Base-by-base conservation (phyloP, 2,329 filamentous ascomycete species). In the Phaeosphaeria sp. region DNA sequence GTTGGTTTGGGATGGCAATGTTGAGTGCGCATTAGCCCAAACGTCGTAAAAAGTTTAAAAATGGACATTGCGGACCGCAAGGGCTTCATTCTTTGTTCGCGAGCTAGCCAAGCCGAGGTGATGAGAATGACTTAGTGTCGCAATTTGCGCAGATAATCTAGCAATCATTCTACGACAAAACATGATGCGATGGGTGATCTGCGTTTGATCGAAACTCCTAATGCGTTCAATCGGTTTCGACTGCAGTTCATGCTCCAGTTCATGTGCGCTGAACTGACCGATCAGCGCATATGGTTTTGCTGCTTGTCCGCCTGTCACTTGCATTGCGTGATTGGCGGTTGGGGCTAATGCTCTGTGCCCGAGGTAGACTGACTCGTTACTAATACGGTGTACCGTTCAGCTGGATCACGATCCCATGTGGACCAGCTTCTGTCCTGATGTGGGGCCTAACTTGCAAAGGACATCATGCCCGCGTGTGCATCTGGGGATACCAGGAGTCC, bases 1-100 rank as follows among this genome's bases (percentile, higher is more conserved):
- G 22, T 13, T 18, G 36, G 40, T 36, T 61, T 61, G 47, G 60
- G 56, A 67, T 63, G 56, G 22, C 13, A 47, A 50, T 46, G 27
- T 70, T 60, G 65, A 51, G 51, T 65, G 53, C 58, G 25, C 51
- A 50, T 25, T 63, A 61, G 62, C 53, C 57, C 54, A 63, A 67
- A 67, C 61, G 60, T 67, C 61, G 64, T 52, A 40, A 50, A 57
- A 63, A 57, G 47, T 54, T 59, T 63, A 55, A 55, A 49, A 47
- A 40, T 43, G 22, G 55, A 45, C 51, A 53, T 54, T 56, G 55
- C 39, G 46, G 15, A 66, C 68, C 63, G 59, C 54, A 55, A 62
- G 59, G 59, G 56, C 49, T 55, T 55, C 54, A 47, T 45, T 36
- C 30, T 50, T 46, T 24, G 17, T 49, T 50, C 50, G 42, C 50